Evolutionary conservation across 2,329 filamentous ascomycete genomes (phyloP).

Genomic region (Chaetomium sp.): DNA sequence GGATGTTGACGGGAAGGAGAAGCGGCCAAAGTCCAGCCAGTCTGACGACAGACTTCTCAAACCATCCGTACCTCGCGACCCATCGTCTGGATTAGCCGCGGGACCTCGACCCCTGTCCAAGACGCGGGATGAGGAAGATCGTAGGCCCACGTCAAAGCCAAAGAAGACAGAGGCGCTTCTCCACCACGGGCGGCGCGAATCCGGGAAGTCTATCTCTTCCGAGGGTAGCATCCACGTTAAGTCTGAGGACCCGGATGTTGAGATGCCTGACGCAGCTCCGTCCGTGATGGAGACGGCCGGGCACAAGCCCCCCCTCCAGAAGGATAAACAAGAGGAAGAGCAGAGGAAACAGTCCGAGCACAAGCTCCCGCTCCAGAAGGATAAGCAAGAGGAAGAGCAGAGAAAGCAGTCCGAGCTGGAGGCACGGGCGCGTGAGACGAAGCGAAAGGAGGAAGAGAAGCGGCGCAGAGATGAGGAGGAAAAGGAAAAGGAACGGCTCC

Average conservation of each 20-base stretch:
- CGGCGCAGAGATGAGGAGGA: slow-evolving; percentile 37
- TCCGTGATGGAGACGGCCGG: slow-evolving; percentile 36
- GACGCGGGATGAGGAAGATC: slow-evolving; percentile 49
- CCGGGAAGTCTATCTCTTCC: slow-evolving; percentile 44
- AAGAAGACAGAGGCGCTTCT: slow-evolving; percentile 42
- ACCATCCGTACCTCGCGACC: slow-evolving; percentile 46
- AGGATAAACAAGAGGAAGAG: slow-evolving; percentile 44
- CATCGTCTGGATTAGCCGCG: slow-evolving; percentile 27
- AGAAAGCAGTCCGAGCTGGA: slow-evolving; percentile 41
- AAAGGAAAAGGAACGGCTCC: slow-evolving; percentile 37
- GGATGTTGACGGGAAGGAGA: slow-evolving; percentile 57
- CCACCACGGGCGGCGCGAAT: slow-evolving; percentile 48
- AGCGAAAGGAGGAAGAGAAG: slow-evolving; percentile 35
- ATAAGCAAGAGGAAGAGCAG: slow-evolving; percentile 43
- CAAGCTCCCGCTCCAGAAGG: slow-evolving; percentile 36
- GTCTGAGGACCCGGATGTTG: slow-evolving; percentile 58
- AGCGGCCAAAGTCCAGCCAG: slow-evolving; percentile 47
- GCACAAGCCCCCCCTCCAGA: slow-evolving; percentile 32
- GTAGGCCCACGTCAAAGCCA: slow-evolving; percentile 42
- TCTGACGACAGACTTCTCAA: slow-evolving; percentile 53
- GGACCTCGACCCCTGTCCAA: slow-evolving; percentile 39
- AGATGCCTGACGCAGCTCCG: slow-evolving; percentile 54
- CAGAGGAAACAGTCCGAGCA: slow-evolving; percentile 37
- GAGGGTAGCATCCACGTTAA: slow-evolving; percentile 61
- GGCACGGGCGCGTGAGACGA: slow-evolving; percentile 33